Base-by-base conservation (phyloP, 2,329 filamentous ascomycete species). In the Ascochyta fabae region DNA sequence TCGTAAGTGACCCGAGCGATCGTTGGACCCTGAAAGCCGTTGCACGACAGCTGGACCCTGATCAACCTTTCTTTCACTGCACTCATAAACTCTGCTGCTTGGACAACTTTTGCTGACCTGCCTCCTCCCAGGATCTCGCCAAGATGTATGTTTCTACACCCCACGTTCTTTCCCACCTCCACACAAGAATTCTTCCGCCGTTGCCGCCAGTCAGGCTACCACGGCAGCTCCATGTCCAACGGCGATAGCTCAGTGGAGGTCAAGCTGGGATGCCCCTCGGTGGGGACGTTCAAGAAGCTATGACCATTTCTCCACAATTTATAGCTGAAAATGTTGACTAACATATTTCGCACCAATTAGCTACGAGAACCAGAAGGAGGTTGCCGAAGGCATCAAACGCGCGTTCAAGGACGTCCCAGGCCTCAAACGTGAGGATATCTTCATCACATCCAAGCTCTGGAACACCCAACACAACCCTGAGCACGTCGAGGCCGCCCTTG, bases 381-480 rank as follows among this genome's bases (percentile, higher is more conserved):
- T 71, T 29, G 69, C 64, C n/a, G 48, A 67, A 31, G 69, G 67
- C 41, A 63, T 73, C 52, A 71, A 70, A 54, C 64, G 66, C 47
- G 67, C 67, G 16, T 70, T 66, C 56, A 61, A 62, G 35, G 67
- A 70, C 42, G 48, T 69, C 29, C 65, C 66, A 6, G 64, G 61
- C 44, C 59, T 67, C 34, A 70, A 69, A 61, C 67, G 66, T 40
- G 68, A 72, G 53, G 69, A 70, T 44, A 64, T 70, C 43, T 72
- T 72, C 58, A 68, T 71, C 53, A 94, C 92, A 59, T 92, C 89
- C 75, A 96, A 96, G 83, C 87, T 96, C 55, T 96, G 92, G 91
- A 92, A 93, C 81, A 88, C 88, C 63, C 95, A 92, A 84, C 91
- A 96, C 81, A 88, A 92, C 69, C 83, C 82, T 65, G 65, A 65